Base-by-base conservation (phyloP, 257 asterid genomes). In the Thymus quinquecostatus region DNA sequence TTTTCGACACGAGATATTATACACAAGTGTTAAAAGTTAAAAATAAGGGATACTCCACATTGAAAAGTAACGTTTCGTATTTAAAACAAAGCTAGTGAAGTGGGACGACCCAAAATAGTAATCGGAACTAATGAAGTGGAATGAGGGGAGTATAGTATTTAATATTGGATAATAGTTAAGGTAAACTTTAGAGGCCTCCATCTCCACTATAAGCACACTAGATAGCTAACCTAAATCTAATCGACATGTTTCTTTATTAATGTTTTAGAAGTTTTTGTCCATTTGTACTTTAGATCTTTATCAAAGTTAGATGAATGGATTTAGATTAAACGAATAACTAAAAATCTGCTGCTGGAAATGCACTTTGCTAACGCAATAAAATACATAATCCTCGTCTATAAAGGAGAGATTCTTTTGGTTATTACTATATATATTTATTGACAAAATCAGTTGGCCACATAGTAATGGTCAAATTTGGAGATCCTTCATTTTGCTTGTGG, bases 291-390 rank as follows among this genome's bases (percentile, higher is more conserved):
- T 65, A 75, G 27, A 70, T 59, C 67, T 58, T 36, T 32, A 60
- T 30, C 11, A 60, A 9, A 64, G 57, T 50, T 29, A 21, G 69
- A 13, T 45, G 3, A 33, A 78, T 1, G 32, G 64, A 64, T 79
- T 64, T 14, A 57, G 49, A 33, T 38, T 67, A 41, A 77, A 72
- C 82, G 75, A 72, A 67, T 78, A 72, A 72, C 78, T 50, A 68
- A 66, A 72, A 71, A 66, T 5, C 66, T 44, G 60, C 32, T 8
- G 78, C 68, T 72, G 75, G 75, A 78, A 60, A 66, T 72, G 53
- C 82, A 78, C 75, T 44, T 49, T 73, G 36, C 36, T 6, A 54
- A 27, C 60, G 61, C 13, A 45, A 55, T n/a, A 33, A 41, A 11
- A 55, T 57, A 33, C 43, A 55, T 6, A 34, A 14, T 1, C 60